Base-by-base conservation (phyloP, 495 filamentous ascomycete species). In the Jackrogersella minutella region DNA sequence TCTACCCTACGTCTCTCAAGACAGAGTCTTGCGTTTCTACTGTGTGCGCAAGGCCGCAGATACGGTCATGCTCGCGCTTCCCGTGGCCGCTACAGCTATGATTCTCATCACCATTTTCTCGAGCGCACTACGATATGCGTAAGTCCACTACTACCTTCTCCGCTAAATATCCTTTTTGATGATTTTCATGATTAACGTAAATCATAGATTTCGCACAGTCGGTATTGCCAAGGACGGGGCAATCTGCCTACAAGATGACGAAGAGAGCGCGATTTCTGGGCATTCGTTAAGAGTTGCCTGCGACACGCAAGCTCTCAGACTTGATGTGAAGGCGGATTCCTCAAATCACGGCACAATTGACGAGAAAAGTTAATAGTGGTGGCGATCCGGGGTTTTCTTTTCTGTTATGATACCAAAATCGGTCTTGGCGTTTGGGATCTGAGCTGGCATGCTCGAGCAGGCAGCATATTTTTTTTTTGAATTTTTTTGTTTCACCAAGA, bases 31-130 rank as follows among this genome's bases (percentile, higher is more conserved):
- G n/a, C 69, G 49, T 58, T 70, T 69, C 46, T 61, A 50, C 39
- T 60, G 70, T 9, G 68, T 70, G 52, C 69, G 73, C n/a, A 71
- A 81, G 16, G 51, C 61, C 17, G 62, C 66, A 40, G 73, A 76
- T 34, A 78, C 77, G 36, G 78, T 80, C 47, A 64, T 81, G 58
- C 53, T 81, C 19, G 75, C 77, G 2, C 68, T 67, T 16, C 62
- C 62, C 5, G 17, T 81, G 22, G 75, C 73, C 7, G 59, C 74
- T 2, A 52, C 63, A 5, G 77, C 80, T 31, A 37, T 81, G 22
- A 21, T 72, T 17, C 70, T 73, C 3, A 70, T 81, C 10, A 53
- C 80, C 6, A 19, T 68, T 5, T 56, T 73, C 13, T 76, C 72
- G 63, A 74, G 66, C 40, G 64, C 69, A 5, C 33, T 78, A n/a